Base-by-base conservation (phyloP, 768 basidiomycete species). In the Agaricus blazei region DNA sequence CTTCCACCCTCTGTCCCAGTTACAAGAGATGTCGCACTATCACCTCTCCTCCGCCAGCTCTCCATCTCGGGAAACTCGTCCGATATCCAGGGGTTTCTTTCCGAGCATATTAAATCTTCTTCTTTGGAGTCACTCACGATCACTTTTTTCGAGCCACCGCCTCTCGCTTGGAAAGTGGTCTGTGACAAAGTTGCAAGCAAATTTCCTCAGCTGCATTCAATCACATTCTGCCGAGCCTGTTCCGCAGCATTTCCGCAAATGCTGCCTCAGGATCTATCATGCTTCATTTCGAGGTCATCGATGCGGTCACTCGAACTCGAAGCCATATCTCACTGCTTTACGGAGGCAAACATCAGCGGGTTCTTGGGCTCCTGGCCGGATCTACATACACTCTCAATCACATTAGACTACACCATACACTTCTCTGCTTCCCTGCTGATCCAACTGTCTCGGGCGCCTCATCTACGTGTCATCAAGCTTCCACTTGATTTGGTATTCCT, bases 211-310 rank as follows among this genome's bases (percentile, higher is more conserved):
- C 14, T 52, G n/a, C 51, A 43, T 38, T 43, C 51, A 27, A 40
- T 52, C 41, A 42, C 28, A 28, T 43, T 52, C 19, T 9, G 41
- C 11, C 41, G 51, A 31, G 51, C 51, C 19, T 40, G 38, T 12
- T 9, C 15, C 8, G 6, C n/a, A 11, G 26, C 4, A 28, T n/a
- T 43, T n/a, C 51, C 24, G 5, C 51, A 52, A 29, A 28, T 52
- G 37, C 29, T 52, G 52, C 34, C 46, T 36, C 52, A 54, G 45
- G 52, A 54, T 38, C 27, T 54, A 27, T 46, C 44, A n/a, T 29
- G 31, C 23, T 36, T 54, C 3, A 26, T 37, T 11, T 54, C 52
- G 15, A 44, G 52, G n/a, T n/a, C 45, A 27, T 26, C 29, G 15
- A 47, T 54, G 52, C 24, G 24, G 37, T 54, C 45, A 1, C 9